phyloP scores from a whole-genome alignment of 2,329 filamentous ascomycete genomes.

The Aspergillus chevalieri region DNA sequence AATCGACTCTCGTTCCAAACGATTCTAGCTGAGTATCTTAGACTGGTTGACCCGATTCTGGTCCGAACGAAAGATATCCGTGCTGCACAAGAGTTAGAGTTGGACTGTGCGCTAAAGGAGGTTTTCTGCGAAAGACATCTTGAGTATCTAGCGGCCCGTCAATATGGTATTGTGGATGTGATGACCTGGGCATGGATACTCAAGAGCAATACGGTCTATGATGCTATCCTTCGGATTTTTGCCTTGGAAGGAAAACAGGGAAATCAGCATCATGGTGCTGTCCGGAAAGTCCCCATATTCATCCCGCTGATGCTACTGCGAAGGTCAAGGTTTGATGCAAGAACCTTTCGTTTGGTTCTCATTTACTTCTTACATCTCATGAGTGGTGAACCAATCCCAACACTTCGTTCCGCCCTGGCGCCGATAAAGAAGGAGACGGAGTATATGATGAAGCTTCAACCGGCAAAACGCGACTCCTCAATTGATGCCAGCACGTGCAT shows the following conservation, averaged over 20 bases:
- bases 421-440: conserved; percentile 1
- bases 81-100: not conserved
- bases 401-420: not conserved
- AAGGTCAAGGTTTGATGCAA: conserved; percentile 34
- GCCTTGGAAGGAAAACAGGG: conserved; percentile 20
- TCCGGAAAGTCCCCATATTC: conserved; percentile 37
- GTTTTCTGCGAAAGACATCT: conserved; percentile 28
- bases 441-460: not conserved
- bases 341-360: conserved; percentile 40
- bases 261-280: conserved; percentile 1
- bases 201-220: conserved; percentile 27
- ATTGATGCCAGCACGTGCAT: conserved; percentile 29
- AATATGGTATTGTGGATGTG: conserved; percentile 36
- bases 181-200: conserved; percentile 45
- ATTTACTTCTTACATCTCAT: conserved; percentile 32
- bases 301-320: conserved; percentile 44
- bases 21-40: conserved; percentile 35
- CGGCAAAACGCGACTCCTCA: conserved; percentile 6
- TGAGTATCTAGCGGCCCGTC: conserved; percentile 23
- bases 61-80: conserved; percentile 2
- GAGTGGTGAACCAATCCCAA: conserved; percentile 18
- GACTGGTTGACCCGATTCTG: conserved; percentile 26
- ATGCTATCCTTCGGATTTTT: conserved; percentile 33
- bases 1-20: conserved; percentile 24
- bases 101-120: conserved; percentile 19